These are phyloP conservation scores for Diaporthe citrichinensis DNA, from an alignment of 2,329 filamentous ascomycete genomes.

Conservation along the genomic window DNA sequence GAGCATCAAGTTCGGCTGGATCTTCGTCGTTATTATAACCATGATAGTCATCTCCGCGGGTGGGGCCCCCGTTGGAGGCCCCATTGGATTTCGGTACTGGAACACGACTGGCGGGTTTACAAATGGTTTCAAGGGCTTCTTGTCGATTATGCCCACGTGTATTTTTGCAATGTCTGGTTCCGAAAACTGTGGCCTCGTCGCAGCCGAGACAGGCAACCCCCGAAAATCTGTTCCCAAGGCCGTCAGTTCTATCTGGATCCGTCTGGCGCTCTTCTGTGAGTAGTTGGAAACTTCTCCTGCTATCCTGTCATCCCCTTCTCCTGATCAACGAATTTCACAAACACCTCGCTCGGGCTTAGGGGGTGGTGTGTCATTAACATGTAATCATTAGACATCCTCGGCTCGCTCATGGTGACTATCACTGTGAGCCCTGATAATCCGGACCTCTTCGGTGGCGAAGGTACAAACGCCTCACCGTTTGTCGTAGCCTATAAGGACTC, in stretches of 20 bases:
- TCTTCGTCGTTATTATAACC: constrained; percentile 62
- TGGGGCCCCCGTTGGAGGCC: constrained; percentile 52
- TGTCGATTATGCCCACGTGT: constrained; percentile 63
- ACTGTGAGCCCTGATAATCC: constrained; percentile 56
- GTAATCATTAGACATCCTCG: constrained; percentile 51
- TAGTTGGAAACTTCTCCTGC: neutral
- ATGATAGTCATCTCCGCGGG: constrained; percentile 60
- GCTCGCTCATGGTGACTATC: constrained; percentile 60
- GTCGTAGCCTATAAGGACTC: constrained; percentile 60
- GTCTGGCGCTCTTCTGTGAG: constrained; percentile 58
- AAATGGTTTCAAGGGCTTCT: constrained; percentile 64
- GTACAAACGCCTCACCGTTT: constrained; percentile 61
- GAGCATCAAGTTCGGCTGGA: constrained; percentile 62
- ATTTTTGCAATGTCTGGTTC: constrained; percentile 67
- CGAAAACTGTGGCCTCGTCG: constrained; percentile 59
- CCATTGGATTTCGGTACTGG: constrained; percentile 62
- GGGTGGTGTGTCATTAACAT: neutral
- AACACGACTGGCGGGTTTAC: constrained; percentile 55
- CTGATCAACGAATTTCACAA: neutral
- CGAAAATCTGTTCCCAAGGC: constrained; percentile 58
- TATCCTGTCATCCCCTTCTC: neutral
- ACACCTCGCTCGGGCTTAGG: neutral
- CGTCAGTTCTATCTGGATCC: constrained; percentile 61
- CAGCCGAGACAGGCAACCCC: constrained; percentile 60
- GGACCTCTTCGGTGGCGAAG: constrained; percentile 57